Percentiles rank a stretch among this genome's conserved stretches.
These are phyloP conservation scores for Alternaria postmessia DNA, from an alignment of 2,329 filamentous ascomycete species.

Conservation along the genomic window DNA sequence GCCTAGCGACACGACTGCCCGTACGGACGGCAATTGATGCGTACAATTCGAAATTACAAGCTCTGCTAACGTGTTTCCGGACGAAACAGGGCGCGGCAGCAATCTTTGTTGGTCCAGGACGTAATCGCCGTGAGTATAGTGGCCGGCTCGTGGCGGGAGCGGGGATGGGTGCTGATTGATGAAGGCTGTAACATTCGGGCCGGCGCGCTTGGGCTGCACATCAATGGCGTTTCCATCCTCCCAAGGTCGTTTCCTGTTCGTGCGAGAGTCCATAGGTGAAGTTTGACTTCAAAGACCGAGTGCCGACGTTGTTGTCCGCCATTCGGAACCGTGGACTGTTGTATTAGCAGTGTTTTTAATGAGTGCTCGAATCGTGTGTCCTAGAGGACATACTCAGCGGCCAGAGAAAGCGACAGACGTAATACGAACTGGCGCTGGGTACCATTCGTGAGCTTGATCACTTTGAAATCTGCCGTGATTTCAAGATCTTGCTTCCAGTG, in stretches of 20 bases:
- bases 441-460: conserved; percentile 20
- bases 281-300: conserved; percentile 25
- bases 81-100: conserved; percentile 34
- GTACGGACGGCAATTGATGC: conserved; percentile 13
- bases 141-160: conserved; percentile 39
- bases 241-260: conserved; percentile 43
- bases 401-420: conserved; percentile 21
- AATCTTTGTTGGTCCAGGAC: conserved; percentile 29
- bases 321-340: conserved; percentile 27
- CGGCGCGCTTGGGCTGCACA: conserved; percentile 27
- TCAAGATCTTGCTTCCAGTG: neutral
- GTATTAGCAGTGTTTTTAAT: conserved; percentile 23
- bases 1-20: conserved; percentile 10
- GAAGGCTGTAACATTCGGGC: conserved; percentile 18
- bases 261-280: conserved; percentile 41
- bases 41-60: conserved; percentile 14
- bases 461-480: conserved; percentile 4
- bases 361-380: conserved; percentile 17
- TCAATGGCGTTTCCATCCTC: conserved; percentile 34
- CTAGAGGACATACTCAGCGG: conserved; percentile 29
- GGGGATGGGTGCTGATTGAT: conserved; percentile 28
- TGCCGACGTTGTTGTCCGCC: conserved; percentile 31
- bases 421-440: conserved; percentile 22
- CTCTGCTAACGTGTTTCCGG: conserved; percentile 26
- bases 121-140: conserved; percentile 31